These are phyloP conservation scores for Beauveria medogensis DNA, from an alignment of 2,329 filamentous ascomycete genomes.

Conservation along the genomic window DNA sequence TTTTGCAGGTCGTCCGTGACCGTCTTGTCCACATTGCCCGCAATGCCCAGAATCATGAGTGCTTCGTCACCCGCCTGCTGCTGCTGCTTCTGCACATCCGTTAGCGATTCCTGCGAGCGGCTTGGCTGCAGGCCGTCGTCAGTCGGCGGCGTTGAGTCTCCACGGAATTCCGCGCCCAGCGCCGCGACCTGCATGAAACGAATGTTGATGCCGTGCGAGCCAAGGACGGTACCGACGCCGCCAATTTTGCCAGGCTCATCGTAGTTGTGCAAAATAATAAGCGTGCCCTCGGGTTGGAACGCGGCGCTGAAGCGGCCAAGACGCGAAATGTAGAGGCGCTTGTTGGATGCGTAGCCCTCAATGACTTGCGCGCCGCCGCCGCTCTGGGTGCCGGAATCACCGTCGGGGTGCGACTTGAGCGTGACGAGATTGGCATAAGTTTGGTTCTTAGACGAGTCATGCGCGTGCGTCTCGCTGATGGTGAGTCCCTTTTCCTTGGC, in stretches of 20 bases:
- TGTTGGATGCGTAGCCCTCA: conserved; percentile 59
- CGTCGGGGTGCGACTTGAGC: conserved; percentile 44
- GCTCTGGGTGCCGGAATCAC: conserved; percentile 14
- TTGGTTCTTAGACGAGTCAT: conserved; percentile 47
- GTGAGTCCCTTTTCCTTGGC: conserved; percentile 70
- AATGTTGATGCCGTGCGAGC: conserved; percentile 66
- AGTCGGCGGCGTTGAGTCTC: conserved; percentile 24
- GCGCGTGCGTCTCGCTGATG: conserved; percentile 64
- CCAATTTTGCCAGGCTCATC: conserved; percentile 79
- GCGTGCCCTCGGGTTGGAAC: conserved; percentile 64
- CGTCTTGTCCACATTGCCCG: conserved; percentile 52
- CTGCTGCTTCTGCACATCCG: conserved; percentile 6
- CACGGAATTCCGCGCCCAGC: conserved; percentile 25
- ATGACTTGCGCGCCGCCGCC: conserved; percentile 36
- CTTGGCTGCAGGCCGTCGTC: conserved; percentile 17
- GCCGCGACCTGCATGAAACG: conserved; percentile 68
- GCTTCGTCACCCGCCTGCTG: conserved; percentile 47
- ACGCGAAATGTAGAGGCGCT: conserved; percentile 60
- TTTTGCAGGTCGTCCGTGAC: conserved; percentile 40
- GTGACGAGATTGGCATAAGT: conserved; percentile 66
- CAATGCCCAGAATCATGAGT: conserved; percentile 73
- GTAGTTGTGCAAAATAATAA: conserved; percentile 75
- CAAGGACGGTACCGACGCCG: conserved; percentile 63
- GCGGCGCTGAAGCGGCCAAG: conserved; percentile 66
- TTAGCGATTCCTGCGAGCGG: conserved; percentile 26